Evolutionary conservation across 2,329 filamentous ascomycete species (phyloP), one percentile per base, ranked within the genome.

Genomic region (Grosmannia serpens): DNA sequence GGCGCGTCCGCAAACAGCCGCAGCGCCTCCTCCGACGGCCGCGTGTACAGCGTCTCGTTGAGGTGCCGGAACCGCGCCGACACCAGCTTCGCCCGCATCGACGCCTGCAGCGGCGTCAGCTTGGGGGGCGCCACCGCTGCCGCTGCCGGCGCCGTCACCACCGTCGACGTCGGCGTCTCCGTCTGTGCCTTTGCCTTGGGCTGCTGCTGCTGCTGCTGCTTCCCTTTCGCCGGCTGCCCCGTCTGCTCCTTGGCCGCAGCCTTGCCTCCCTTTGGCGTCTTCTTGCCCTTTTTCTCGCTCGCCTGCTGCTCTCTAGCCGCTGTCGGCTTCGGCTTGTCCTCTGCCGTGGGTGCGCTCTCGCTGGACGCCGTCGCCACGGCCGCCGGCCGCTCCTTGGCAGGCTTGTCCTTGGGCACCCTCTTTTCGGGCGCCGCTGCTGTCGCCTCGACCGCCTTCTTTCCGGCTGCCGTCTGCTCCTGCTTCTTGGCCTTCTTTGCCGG

Each of bases 1-100:
- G 94, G 94, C 55, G 89, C 89, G 38, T 87, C 78, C 56, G 83
- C 77, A 76, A 99, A 97, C 27, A 97, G 83, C 55, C 80, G 75
- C 65, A 94, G 84, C n/a, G 94, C 88, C 64, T 94, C 85, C 41
- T 78, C 77, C 0, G 94, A 99, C 1, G 91, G 89, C 9, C 86
- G 89, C 5, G 92, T 97, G 75, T 99, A 99, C 17, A 99, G 85
- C 0, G 90, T 92, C 75, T 99, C 88, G 72, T 99, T 99, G 62
- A 99, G 84, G 73, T 97, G 91, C 63, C 94, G 90, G 81, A 99
- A 99, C 60, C 94, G 91, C 1, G 94, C 91, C 11, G 91, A 95
- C 62, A 95, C 81, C 62, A 99, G 85, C 77, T 99, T 99, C 69
- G 91, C 87, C 62, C 89, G 86, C 94, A 99, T 99, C 4, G 89